Evolutionary conservation across 495 filamentous ascomycete genomes (phyloP).

Genomic region (Lophiostoma macrostomum): DNA sequence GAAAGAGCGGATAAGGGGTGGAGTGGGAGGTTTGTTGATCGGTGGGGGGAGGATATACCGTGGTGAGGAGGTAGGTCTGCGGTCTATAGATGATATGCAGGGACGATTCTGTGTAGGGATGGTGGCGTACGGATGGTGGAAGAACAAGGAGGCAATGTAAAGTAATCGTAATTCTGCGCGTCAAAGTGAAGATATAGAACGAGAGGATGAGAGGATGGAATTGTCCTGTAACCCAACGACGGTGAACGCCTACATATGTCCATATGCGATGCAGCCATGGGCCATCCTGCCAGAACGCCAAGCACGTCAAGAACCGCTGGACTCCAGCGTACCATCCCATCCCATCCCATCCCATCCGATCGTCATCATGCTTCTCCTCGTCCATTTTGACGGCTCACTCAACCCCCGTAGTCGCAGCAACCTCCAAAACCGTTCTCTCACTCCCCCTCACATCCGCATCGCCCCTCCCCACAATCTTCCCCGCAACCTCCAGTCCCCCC

Average conservation of each 20-base stretch:
- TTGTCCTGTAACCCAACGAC: too few species aligned
- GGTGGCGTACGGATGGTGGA: too few species aligned
- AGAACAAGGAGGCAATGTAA: neutral
- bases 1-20: conserved; percentile 27
- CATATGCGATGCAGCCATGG: too few species aligned
- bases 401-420: neutral
- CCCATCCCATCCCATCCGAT: neutral
- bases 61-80: conserved; percentile 41
- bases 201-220: too few species aligned
- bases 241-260: too few species aligned
- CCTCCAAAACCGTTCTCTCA: conserved; percentile 4
- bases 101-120: neutral
- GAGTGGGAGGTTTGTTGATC: conserved; percentile 42
- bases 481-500: conserved; percentile 27
- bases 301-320: too few species aligned
- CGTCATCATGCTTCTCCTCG: conserved; percentile 15
- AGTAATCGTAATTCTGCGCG: too few species aligned
- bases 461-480: conserved; percentile 24
- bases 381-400: conserved; percentile 19
- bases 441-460: conserved; percentile 17
- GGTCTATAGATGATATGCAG: too few species aligned
- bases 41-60: conserved; percentile 39
- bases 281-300: too few species aligned
- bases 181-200: too few species aligned
- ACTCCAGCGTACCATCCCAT: too few species aligned